phyloP scores from a whole-genome alignment of 169 alveolate species.

The Cryptosporidium canis region DNA sequence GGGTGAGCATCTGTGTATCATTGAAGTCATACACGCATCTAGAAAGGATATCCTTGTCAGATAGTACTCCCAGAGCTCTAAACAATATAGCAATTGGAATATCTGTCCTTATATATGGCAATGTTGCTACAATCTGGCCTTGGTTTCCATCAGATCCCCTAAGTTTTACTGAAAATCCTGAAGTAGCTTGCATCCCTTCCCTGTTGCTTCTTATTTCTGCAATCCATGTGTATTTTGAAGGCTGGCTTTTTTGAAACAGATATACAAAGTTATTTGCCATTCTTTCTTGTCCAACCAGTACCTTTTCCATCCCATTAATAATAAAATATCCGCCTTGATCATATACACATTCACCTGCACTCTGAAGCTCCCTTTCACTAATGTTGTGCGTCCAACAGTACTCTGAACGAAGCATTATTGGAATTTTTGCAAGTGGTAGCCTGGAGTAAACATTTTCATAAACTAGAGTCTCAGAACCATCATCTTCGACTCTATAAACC shows the following conservation, averaged over 20 bases:
- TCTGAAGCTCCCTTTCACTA: constrained; percentile 89
- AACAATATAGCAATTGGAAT: constrained; percentile 96
- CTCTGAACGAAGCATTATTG: constrained; percentile 96
- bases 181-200: constrained; percentile 94
- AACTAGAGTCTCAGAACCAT: constrained; percentile 77
- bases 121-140: constrained; percentile 95
- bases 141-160: constrained; percentile 74
- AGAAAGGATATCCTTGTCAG: constrained; percentile 90
- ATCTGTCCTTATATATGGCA: constrained; percentile 95
- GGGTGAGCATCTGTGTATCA: constrained; percentile 95
- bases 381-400: constrained; percentile 93
- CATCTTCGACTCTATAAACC: constrained; percentile 82
- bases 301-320: constrained; percentile 99
- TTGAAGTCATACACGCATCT: constrained; percentile 92
- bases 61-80: constrained; percentile 96
- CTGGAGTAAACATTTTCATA: constrained; percentile 85
- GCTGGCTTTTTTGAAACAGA: constrained; percentile 96
- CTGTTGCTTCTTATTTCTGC: constrained; percentile 96
- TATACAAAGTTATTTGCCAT: constrained; percentile 99
- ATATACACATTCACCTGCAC: constrained; percentile 95
- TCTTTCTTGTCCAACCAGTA: constrained; percentile 98
- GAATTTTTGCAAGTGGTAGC: constrained; percentile 93
- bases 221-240: constrained; percentile 96
- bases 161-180: constrained; percentile 92
- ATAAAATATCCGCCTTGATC: constrained; percentile 97